These are phyloP conservation scores for Aspergillus awamori DNA, from an alignment of 2,329 filamentous ascomycete genomes.

Conservation along the genomic window DNA sequence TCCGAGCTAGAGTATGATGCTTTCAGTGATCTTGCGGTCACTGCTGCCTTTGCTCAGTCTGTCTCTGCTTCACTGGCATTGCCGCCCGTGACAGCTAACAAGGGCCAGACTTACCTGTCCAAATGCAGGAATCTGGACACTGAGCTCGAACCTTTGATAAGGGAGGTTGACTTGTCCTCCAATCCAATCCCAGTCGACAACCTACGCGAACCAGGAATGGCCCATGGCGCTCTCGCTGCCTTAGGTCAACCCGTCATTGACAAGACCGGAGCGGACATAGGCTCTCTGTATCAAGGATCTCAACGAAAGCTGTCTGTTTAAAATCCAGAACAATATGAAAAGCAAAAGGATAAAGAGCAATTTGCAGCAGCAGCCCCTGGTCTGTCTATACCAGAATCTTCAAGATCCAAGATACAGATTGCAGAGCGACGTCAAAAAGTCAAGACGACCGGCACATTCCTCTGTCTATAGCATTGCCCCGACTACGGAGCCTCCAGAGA, in stretches of 20 bases:
- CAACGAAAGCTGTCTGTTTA: conserved; percentile 42
- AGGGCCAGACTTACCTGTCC: conserved; percentile 43
- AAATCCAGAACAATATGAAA: conserved; percentile 31
- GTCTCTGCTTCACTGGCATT: conserved; percentile 38
- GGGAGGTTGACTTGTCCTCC: conserved; percentile 43
- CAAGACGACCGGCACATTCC: conserved; percentile 47
- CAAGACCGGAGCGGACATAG: conserved; percentile 46
- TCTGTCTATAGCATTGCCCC: conserved; percentile 20
- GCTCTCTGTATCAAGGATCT: conserved; percentile 50
- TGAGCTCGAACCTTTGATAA: conserved; percentile 46
- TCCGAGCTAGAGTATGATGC: conserved; percentile 37
- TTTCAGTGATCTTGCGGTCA: conserved; percentile 43
- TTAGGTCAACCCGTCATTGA: conserved; percentile 45
- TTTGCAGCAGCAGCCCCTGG: neutral
- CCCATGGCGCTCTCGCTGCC: conserved; percentile 37
- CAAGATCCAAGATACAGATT: too few relatives aligned
- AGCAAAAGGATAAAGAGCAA: neutral
- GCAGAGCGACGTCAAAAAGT: conserved; percentile 37
- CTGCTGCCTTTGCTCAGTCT: conserved; percentile 46
- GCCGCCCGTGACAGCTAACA: conserved; percentile 46
- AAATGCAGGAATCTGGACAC: conserved; percentile 37
- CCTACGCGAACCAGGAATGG: conserved; percentile 46
- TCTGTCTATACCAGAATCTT: too few relatives aligned
- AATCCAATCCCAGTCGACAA: conserved; percentile 49
- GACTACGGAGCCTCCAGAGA: too few relatives aligned